Conservation (phyloP, 768 basidiomycete genomes). For the Hygrocybe punicea region DNA sequence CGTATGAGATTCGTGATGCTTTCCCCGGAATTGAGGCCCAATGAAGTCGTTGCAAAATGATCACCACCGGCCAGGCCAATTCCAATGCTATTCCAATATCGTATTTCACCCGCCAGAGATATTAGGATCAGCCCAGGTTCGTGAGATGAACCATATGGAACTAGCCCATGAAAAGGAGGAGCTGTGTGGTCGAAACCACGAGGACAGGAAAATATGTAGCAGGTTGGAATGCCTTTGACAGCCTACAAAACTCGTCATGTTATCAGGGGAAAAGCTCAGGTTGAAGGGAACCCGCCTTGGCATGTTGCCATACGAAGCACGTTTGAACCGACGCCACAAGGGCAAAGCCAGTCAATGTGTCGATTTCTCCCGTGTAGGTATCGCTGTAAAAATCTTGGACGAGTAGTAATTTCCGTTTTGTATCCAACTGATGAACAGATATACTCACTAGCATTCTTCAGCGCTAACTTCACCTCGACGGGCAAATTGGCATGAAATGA, state of each 20-base stretch:
- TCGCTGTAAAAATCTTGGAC: constrained; percentile 63
- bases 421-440: constrained; percentile 5
- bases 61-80: constrained; percentile 80
- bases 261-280: constrained; percentile 1
- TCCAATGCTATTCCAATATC: constrained; percentile 87
- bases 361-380: constrained; percentile 66
- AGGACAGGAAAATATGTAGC: constrained; percentile 80
- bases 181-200: constrained; percentile 35
- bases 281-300: constrained; percentile 44
- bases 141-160: constrained; percentile 61
- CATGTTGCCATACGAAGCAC: constrained; percentile 83
- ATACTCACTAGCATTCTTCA: constrained; percentile 62
- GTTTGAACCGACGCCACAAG: constrained; percentile 68
- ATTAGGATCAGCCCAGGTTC: constrained; percentile 88
- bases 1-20: constrained; percentile 64
- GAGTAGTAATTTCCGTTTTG: constrained; percentile 3
- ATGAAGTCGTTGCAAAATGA: constrained; percentile 49
- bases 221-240: constrained; percentile 69
- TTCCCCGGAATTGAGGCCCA: constrained; percentile 54
- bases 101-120: constrained; percentile 64
- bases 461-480: constrained; percentile 67
- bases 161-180: constrained; percentile 58
- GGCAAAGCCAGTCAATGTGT: constrained; percentile 69
- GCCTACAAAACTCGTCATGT: constrained; percentile 34
- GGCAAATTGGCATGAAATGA: constrained; percentile 69